phyloP scores from a whole-genome alignment of 805 yeast species.

The Suhomyces faveliae region DNA sequence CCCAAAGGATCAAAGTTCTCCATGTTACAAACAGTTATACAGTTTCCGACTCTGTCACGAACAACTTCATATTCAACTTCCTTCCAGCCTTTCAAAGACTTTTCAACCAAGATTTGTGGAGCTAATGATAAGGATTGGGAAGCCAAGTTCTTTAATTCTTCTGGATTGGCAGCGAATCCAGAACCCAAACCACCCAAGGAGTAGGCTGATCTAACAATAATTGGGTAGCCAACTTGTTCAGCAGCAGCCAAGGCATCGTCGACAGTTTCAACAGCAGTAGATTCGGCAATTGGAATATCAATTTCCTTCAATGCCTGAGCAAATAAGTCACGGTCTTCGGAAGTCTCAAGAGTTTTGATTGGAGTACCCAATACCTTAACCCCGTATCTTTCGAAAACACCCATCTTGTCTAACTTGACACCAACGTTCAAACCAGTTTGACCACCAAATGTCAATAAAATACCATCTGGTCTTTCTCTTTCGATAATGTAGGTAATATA shows the following conservation, averaged over 20 bases:
- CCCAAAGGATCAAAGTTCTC: conserved; percentile 98
- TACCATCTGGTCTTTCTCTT: conserved; percentile 95
- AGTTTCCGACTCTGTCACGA: conserved; percentile 92
- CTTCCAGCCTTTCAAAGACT: conserved; percentile 98
- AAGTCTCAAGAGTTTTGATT: conserved; percentile 89
- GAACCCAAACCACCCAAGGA: conserved; percentile 98
- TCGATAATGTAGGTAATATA: conserved; percentile 93
- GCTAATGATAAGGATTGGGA: conserved; percentile 86
- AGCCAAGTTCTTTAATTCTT: conserved; percentile 82
- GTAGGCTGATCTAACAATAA: conserved; percentile 95
- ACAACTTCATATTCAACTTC: conserved; percentile 99
- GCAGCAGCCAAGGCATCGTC: conserved; percentile 96
- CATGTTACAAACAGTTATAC: conserved; percentile 99
- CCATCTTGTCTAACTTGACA: conserved; percentile 91
- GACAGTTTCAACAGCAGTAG: conserved; percentile 90
- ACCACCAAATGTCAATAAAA: conserved; percentile 95
- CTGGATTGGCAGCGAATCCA: conserved; percentile 85
- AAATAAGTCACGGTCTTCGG: conserved; percentile 96
- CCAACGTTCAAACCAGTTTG: conserved; percentile 97
- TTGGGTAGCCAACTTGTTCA: conserved; percentile 83
- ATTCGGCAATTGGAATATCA: conserved; percentile 93
- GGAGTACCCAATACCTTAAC: conserved; percentile 98
- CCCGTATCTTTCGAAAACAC: conserved; percentile 84
- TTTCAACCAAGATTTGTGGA: conserved; percentile 95
- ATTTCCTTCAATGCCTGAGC: conserved; percentile 95